Evolutionary conservation across 73 alveolate species (phyloP).

Genomic region (Tetrahymena thermophila): DNA sequence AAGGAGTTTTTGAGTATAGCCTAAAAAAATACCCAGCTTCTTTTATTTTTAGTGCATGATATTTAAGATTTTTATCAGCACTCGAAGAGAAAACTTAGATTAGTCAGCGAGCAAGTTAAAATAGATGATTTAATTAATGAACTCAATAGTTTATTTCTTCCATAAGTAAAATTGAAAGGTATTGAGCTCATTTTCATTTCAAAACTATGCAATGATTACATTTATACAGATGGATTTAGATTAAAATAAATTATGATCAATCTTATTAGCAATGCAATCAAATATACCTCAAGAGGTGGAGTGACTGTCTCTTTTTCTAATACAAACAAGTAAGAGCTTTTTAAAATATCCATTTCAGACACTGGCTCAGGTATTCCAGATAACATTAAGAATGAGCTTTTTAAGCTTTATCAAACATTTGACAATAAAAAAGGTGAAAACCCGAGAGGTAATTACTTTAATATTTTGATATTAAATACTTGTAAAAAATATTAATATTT

Average conservation of each 20-base stretch:
- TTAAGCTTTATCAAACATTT: background rate
- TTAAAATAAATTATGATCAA: background rate
- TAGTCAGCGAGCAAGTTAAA: background rate
- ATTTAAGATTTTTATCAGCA: background rate
- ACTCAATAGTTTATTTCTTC: background rate
- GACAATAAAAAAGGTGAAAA: background rate
- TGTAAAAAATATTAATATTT: no score
- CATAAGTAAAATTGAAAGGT: background rate
- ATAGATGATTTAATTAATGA: background rate
- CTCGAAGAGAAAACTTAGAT: background rate
- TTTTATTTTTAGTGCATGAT: background rate
- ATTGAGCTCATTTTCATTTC: background rate
- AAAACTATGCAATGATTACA: background rate
- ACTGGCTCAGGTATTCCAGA: background rate
- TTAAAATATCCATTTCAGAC: background rate
- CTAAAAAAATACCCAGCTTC: background rate
- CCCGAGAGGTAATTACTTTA: background rate
- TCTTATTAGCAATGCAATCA: background rate
- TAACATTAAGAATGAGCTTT: background rate
- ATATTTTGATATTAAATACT: no score
- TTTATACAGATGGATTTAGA: background rate
- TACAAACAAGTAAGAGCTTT: background rate
- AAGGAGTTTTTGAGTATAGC: background rate
- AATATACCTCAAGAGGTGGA: background rate
- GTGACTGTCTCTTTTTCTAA: background rate